Percentiles rank a stretch among this genome's conserved stretches.
Evolutionary conservation across 2,329 filamentous ascomycete species (phyloP).

Genomic region (Penicillium oxalicum): DNA sequence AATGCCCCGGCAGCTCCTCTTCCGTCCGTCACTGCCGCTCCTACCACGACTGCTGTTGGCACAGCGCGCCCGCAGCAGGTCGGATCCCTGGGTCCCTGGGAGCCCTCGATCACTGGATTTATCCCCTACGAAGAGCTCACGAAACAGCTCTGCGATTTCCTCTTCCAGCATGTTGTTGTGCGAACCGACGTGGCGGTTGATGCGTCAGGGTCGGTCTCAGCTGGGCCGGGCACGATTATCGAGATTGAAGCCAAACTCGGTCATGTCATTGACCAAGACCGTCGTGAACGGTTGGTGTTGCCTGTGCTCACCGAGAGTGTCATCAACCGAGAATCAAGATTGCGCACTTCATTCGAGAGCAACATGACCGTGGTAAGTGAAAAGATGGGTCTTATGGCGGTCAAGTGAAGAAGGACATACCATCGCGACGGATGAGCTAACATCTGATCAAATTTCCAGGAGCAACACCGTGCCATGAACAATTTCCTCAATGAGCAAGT

Average conservation of each 20-base stretch:
- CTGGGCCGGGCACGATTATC: conserved; percentile 63
- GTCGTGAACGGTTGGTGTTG: conserved; percentile 61
- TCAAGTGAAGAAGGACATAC: too few species aligned
- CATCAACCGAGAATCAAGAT: conserved; percentile 49
- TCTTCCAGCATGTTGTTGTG: conserved; percentile 65
- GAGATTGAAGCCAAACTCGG: conserved; percentile 96
- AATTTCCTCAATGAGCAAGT: conserved; percentile 70
- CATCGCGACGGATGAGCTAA: too few species aligned
- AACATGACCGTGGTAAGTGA: conserved; percentile 77
- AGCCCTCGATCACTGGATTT: conserved; percentile 60
- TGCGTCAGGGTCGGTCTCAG: conserved; percentile 51
- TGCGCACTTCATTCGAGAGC: conserved; percentile 67
- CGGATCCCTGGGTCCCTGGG: conserved; percentile 39
- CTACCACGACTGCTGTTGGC: neutral
- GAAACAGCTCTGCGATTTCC: conserved; percentile 72
- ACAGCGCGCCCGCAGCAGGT: conserved; percentile 5
- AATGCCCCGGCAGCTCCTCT: conserved; percentile 25
- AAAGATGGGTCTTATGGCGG: too few species aligned
- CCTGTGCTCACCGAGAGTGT: conserved; percentile 66
- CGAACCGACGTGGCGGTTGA: conserved; percentile 57
- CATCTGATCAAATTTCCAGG: conserved; percentile 39
- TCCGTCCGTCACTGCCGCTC: conserved; percentile 6
- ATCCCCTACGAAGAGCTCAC: conserved; percentile 69
- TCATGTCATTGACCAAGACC: conserved; percentile 67
- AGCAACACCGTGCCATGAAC: conserved; percentile 78